Evolutionary conservation across 371 early-diverging fungal species (phyloP), one percentile per base, ranked within the genome.

Genomic region (Lichtheimia corymbifera): DNA sequence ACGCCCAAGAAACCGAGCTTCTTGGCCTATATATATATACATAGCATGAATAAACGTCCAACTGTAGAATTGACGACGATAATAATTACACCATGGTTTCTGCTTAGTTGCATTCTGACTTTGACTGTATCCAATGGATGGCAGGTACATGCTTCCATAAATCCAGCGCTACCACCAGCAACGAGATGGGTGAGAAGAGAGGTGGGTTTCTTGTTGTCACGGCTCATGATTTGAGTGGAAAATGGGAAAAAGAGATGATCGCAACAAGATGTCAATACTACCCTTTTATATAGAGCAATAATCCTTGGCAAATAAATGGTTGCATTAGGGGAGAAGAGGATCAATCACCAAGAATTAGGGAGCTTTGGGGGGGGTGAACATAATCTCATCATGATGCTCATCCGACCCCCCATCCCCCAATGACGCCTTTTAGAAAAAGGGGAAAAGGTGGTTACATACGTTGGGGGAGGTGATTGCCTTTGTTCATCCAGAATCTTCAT

Each of bases 91-190:
- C 47, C 17, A 50, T 59, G 15, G 51, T 17, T 41, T 11, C 30
- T 17, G 30, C 55, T 54, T n/a, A 93, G 80, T 76, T 93, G 94
- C 93, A 93, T 93, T 78, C 94, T 89, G 67, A 93, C 94, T 84
- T 98, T 98, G 80, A 98, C 96, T 17, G 98, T 98, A 77, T 98
- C 98, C 25, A 98, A 83, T n/a, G 98, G 98, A 69, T 97, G 98
- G 73, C 97, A 97, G 62, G 86, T 84, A 63, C 91, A 82, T 18
- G 98, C 93, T 74, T 98, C 98, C 81, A 91, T 90, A 61, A 93
- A 86, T 24, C 97, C 98, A 5, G 98, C 98, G 4, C 91, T 74
- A 53, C 97, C 98, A 68, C 98, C 98, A 4, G 96, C 93, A 42
- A 93, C 70, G 60, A 93, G 72, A 65, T 93, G 92, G 17, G 85